Conservation (phyloP, 257 asterid genomes). For the Plantago ovata region DNA sequence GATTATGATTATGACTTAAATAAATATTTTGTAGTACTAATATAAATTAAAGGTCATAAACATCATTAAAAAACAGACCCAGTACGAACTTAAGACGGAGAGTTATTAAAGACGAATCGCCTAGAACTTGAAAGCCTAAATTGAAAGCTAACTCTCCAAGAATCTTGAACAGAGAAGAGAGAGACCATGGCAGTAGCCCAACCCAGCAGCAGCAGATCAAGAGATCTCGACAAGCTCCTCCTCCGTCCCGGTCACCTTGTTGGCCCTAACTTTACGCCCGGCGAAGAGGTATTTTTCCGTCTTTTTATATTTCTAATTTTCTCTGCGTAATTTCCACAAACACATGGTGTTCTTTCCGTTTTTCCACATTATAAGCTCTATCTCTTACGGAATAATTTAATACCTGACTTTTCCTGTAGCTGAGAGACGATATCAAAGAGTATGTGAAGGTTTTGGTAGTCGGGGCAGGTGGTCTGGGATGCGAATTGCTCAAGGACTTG, state of each 20-base stretch:
- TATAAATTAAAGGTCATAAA: no score
- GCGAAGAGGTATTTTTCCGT: conserved; percentile 46
- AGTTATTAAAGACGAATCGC: no score
- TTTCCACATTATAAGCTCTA: neutral
- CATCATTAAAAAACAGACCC: no score
- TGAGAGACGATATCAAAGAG: conserved; percentile 81
- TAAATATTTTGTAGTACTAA: no score
- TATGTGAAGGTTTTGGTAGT: conserved; percentile 79
- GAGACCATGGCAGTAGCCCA: conserved; percentile 55
- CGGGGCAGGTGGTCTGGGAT: conserved; percentile 99
- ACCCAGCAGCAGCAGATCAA: conserved; percentile 93
- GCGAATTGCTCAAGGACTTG: conserved; percentile 94
- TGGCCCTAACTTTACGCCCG: conserved; percentile 72
- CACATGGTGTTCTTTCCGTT: conserved; percentile 14
- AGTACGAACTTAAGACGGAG: no score
- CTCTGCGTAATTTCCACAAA: conserved; percentile 15
- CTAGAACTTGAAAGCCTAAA: no score
- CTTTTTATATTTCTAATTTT: conserved; percentile 4
- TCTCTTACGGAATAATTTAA: conserved; percentile 21
- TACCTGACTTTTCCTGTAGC: conserved; percentile 41
- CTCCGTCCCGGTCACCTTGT: conserved; percentile 83
- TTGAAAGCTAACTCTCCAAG: neutral
- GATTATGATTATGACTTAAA: no score
- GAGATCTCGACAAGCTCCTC: conserved; percentile 96
- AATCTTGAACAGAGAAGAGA: neutral